A percentile compares a stretch with the other conserved stretches of the same genome.
These are phyloP conservation scores for Neurospora crassa DNA, from an alignment of 2,329 filamentous ascomycete genomes.

Conservation along the genomic window DNA sequence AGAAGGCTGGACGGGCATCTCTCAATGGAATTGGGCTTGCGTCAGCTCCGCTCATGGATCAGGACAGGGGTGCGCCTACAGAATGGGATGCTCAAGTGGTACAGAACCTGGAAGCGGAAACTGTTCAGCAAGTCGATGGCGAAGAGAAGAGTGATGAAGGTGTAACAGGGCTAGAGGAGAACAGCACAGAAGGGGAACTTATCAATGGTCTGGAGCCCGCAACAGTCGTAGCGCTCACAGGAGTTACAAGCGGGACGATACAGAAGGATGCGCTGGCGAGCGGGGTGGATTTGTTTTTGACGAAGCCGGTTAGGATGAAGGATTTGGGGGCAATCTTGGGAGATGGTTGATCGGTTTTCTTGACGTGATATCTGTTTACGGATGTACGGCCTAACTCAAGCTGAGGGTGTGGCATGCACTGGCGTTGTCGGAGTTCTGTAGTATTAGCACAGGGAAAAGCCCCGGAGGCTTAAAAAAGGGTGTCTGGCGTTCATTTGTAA, in stretches of 20 bases:
- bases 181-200: neutral
- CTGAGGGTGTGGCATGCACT: neutral
- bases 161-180: neutral
- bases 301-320: conserved; percentile 35
- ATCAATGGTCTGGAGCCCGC: conserved; percentile 21
- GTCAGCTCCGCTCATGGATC: neutral
- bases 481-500: neutral
- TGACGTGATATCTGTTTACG: neutral
- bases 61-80: no score
- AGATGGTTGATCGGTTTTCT: neutral
- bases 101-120: no score
- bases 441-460: neutral
- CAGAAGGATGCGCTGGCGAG: conserved; percentile 35
- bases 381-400: neutral
- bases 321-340: neutral
- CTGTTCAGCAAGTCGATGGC: neutral
- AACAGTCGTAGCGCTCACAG: conserved; percentile 37
- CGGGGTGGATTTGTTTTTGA: conserved; percentile 37
- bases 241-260: conserved; percentile 32
- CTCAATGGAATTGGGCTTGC: neutral
- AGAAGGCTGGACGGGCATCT: neutral
- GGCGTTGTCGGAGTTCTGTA: neutral
- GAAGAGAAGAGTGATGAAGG: neutral
- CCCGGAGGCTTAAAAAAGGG: neutral
- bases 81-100: no score